Conservation (phyloP, 2,329 filamentous ascomycete genomes). For the Penicillium digitatum region DNA sequence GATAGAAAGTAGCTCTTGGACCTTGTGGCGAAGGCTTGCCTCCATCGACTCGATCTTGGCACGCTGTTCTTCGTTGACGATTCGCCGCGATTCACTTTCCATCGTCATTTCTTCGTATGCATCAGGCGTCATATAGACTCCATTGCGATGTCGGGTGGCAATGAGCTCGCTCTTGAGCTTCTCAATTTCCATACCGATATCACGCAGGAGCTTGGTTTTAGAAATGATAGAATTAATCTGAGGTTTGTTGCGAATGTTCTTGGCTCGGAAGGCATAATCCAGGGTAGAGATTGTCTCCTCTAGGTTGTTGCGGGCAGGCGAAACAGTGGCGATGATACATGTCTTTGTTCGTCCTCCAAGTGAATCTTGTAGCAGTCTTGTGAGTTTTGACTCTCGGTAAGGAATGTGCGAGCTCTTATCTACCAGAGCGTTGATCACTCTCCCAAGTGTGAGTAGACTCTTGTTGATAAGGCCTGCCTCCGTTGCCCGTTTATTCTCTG, state of each 20-base stretch:
- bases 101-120: conserved; percentile 86
- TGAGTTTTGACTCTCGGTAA: conserved; percentile 90
- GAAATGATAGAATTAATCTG: conserved; percentile 89
- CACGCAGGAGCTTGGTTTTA: conserved; percentile 85
- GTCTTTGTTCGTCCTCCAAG: conserved; percentile 94
- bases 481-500: conserved; percentile 93
- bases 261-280: conserved; percentile 95
- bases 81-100: conserved; percentile 85
- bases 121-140: conserved; percentile 87
- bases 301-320: conserved; percentile 87
- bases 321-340: conserved; percentile 96
- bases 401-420: conserved; percentile 88
- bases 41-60: conserved; percentile 93
- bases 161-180: conserved; percentile 92
- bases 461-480: conserved; percentile 98
- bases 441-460: conserved; percentile 85
- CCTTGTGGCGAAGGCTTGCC: conserved; percentile 82
- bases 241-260: conserved; percentile 97
- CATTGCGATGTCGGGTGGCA: conserved; percentile 86
- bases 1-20: conserved; percentile 83
- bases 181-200: conserved; percentile 90
- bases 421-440: conserved; percentile 95
- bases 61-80: conserved; percentile 85
- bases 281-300: conserved; percentile 98
- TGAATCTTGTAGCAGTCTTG: conserved; percentile 90